Base-by-base conservation (phyloP, 1,284 basidiomycete genomes). In the Bjerkandera adusta region DNA sequence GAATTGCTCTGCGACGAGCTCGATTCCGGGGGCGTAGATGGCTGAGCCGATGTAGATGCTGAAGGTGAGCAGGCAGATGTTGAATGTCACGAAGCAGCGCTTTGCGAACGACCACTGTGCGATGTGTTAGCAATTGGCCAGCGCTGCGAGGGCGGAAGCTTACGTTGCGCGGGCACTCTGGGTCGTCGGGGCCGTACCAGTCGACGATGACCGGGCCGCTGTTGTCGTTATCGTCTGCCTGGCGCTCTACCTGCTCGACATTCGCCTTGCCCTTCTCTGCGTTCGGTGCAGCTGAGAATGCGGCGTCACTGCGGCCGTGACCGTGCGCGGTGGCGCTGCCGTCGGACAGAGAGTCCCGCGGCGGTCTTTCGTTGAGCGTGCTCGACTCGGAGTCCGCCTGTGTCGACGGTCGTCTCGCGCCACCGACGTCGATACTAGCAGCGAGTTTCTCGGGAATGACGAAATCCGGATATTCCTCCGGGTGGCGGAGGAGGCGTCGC, bases 61-160 rank as follows among this genome's bases (percentile, higher is more conserved):
- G 58, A 86, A 71, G 3, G 83, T 81, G 42, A 85, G 69, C 3
- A 81, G 49, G 45, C 76, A 77, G 8, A 75, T 73, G n/a, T 79
- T 59, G 36, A 64, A 68, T 1, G 80, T 82, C 10, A 85, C 61
- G 48, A 51, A 53, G 36, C 34, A 53, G 42, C 40, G 51, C 50
- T 63, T 66, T 38, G 32, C 27, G 13, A 48, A 49, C 36, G 51
- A 39, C 48, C 49, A 51, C 49, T 51, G 32, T 3, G 18, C 12
- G 16, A 22, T 18, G 26, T 5, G 5, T 5, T 41, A n/a, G 18
- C n/a, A 12, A 42, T 42, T 11, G 3, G 6, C 21, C 34, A 15
- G 4, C 20, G 13, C 26, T 13, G 36, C n/a, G 26, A 5, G 16
- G 24, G 3, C 25, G 3, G 18, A 4, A 12, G n/a, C 38, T 10